phyloP scores from a whole-genome alignment of 2,329 filamentous ascomycete species.

The Sphaceloma murrayae region DNA sequence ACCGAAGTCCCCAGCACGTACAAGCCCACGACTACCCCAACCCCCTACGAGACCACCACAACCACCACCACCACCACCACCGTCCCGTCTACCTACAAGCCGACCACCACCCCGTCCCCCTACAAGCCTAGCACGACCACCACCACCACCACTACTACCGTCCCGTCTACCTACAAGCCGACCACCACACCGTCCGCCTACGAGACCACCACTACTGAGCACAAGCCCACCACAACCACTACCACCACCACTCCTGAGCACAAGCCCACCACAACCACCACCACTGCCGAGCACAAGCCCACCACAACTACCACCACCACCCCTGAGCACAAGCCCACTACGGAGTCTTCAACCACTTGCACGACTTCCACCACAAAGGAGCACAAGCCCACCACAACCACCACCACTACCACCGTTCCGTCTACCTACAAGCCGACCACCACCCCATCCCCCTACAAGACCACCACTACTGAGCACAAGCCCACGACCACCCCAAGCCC shows the following conservation, averaged over 20 bases:
- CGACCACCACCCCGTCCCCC: neutral
- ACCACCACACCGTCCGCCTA: neutral
- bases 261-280: neutral
- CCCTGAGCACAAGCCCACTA: no score
- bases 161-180: neutral
- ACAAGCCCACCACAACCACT: neutral
- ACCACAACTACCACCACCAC: neutral
- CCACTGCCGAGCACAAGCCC: neutral
- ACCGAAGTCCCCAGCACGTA: neutral
- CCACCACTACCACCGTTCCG: neutral
- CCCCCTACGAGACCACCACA: neutral
- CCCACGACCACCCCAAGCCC: neutral
- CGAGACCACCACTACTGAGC: neutral
- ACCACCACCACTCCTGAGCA: slow-evolving; percentile 1
- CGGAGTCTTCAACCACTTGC: neutral
- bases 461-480: neutral
- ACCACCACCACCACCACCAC: slow-evolving; percentile 3
- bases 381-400: neutral
- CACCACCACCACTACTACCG: neutral
- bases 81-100: neutral
- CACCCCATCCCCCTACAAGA: neutral
- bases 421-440: neutral
- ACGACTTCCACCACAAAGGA: neutral
- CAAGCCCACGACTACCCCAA: neutral
- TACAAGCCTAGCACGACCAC: neutral